phyloP scores from a whole-genome alignment of 1,139 yeast species.

The Kluyveromyces sp. region DNA sequence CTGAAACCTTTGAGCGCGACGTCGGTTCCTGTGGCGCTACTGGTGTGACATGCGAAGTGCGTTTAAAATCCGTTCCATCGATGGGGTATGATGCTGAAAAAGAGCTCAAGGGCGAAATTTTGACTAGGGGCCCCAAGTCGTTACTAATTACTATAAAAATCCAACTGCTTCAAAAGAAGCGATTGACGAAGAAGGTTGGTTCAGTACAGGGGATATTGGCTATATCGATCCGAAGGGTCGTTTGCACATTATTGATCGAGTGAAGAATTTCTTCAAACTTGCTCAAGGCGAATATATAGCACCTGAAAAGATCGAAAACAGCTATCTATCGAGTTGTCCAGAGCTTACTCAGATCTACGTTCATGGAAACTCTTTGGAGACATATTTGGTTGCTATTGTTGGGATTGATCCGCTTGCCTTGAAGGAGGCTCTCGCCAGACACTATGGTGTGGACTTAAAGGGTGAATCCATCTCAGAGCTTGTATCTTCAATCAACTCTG shows the following conservation, averaged over 20 bases:
- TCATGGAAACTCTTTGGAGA: constrained; percentile 61
- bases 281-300: constrained; percentile 80
- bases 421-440: constrained; percentile 15
- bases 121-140: constrained; percentile 64
- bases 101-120: constrained; percentile 49
- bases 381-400: constrained; percentile 53
- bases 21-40: constrained; percentile 62
- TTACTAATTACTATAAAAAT: constrained; percentile 53
- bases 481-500: constrained; percentile 23
- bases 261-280: constrained; percentile 72
- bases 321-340: constrained; percentile 48
- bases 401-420: constrained; percentile 48
- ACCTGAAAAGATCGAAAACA: constrained; percentile 68
- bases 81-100: constrained; percentile 51
- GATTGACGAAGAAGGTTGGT: constrained; percentile 64
- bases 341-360: constrained; percentile 49
- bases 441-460: constrained; percentile 11
- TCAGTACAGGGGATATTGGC: constrained; percentile 71
- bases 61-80: constrained; percentile 58
- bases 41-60: constrained; percentile 45
- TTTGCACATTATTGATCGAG: constrained; percentile 59
- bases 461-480: constrained; percentile 23
- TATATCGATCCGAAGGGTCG: constrained; percentile 47
- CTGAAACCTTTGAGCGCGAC: constrained; percentile 38
- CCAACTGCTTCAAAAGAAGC: constrained; percentile 45